Percentiles rank a stretch among this genome's conserved stretches.
Evolutionary conservation across 1,284 basidiomycete genomes (phyloP).

Genomic region (Ustilago loliicola): DNA sequence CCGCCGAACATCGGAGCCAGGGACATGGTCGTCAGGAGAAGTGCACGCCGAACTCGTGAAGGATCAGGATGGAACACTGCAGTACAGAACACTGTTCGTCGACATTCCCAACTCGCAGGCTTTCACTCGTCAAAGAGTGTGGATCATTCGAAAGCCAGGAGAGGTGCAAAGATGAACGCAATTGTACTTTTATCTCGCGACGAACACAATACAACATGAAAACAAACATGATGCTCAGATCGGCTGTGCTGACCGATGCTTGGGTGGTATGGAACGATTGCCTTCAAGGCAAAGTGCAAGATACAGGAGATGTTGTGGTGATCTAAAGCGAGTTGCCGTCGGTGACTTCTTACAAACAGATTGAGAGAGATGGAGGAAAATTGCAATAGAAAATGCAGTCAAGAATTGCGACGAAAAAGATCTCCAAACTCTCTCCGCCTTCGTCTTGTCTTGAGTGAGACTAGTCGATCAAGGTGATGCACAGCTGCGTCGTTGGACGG

Average conservation of each 20-base stretch:
- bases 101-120: constrained; percentile 61
- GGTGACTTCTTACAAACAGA: not conserved
- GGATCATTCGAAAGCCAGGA: constrained; percentile 50
- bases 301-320: too few relatives aligned
- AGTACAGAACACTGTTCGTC: constrained; percentile 59
- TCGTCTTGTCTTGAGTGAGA: not conserved
- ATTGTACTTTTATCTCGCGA: not conserved
- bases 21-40: constrained; percentile 63
- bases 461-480: not conserved
- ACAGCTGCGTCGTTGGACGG: not conserved
- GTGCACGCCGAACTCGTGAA: constrained; percentile 63
- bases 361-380: not conserved
- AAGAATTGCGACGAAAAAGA: not conserved
- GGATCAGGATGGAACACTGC: constrained; percentile 59
- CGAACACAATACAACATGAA: not conserved
- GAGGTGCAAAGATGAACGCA: constrained; percentile 50
- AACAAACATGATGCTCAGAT: not conserved
- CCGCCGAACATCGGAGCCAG: constrained; percentile 38
- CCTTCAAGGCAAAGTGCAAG: too few relatives aligned
- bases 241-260: not conserved
- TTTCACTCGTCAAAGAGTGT: constrained; percentile 49
- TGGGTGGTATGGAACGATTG: too few relatives aligned
- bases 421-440: not conserved
- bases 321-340: not conserved
- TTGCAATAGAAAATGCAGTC: not conserved